phyloP scores from a whole-genome alignment of 306 rosid genomes.

The Inga oerstediana region DNA sequence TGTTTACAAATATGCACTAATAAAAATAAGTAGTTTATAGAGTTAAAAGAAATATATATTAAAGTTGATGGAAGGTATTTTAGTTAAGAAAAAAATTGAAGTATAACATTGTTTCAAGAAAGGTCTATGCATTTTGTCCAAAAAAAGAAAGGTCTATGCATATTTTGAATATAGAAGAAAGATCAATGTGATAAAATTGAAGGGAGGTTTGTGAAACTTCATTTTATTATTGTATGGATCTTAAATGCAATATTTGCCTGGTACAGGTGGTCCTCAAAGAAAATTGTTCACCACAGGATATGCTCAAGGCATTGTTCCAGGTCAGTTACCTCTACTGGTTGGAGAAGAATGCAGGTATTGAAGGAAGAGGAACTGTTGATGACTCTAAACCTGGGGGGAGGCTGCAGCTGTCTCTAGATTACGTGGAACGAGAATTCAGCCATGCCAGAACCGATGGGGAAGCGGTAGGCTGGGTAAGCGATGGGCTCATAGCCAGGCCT shows the following conservation, averaged over 20 bases:
- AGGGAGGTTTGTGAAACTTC: not conserved
- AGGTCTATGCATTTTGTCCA: too few species aligned
- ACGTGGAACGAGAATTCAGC: slow-evolving; percentile 73
- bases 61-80: not conserved
- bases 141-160: not conserved
- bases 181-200: not conserved
- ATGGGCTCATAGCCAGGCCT: slow-evolving; percentile 92
- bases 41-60: not conserved
- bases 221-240: slow-evolving; percentile 5
- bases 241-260: slow-evolving; percentile 20
- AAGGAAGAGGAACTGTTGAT: slow-evolving; percentile 52
- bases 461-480: slow-evolving; percentile 70
- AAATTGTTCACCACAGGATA: slow-evolving; percentile 69
- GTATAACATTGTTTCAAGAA: not conserved
- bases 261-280: slow-evolving; percentile 88
- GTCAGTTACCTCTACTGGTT: slow-evolving; percentile 83
- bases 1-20: not conserved
- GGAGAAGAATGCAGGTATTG: slow-evolving; percentile 81
- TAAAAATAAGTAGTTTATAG: not conserved
- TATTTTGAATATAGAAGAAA: not conserved
- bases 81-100: not conserved
- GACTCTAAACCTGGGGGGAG: slow-evolving; percentile 86
- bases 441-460: slow-evolving; percentile 76
- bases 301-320: slow-evolving; percentile 92
- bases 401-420: slow-evolving; percentile 76